Evolutionary conservation across 441 rosid genomes (phyloP).

Genomic region (Cnidoscolus chayamansa): DNA sequence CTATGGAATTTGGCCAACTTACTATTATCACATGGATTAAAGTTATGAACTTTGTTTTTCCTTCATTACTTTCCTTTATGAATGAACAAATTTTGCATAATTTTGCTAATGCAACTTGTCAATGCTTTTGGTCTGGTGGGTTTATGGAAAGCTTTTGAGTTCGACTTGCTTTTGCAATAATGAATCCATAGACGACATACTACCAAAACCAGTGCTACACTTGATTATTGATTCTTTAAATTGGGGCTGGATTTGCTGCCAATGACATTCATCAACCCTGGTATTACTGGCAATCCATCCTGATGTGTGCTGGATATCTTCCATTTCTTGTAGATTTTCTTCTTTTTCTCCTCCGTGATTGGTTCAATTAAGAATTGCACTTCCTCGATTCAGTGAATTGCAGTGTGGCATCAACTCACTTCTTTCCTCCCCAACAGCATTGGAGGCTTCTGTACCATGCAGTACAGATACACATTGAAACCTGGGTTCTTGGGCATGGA

Average conservation of each 20-base stretch:
- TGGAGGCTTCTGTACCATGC: too few relatives aligned
- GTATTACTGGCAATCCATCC: too few relatives aligned
- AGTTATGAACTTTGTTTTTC: not conserved
- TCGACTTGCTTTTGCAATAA: not conserved
- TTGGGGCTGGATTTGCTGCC: not conserved
- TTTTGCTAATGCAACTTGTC: too few relatives aligned
- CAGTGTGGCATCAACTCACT: conserved; percentile 20
- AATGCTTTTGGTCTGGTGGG: too few relatives aligned
- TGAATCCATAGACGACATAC: too few relatives aligned
- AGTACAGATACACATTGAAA: conserved; percentile 70
- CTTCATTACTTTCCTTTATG: not conserved
- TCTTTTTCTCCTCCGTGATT: conserved; percentile 46
- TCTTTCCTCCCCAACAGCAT: too few relatives aligned
- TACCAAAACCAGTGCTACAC: too few relatives aligned
- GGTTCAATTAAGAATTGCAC: conserved; percentile 61
- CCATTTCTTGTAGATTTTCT: conserved; percentile 36
- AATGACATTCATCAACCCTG: too few relatives aligned
- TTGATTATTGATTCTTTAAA: too few relatives aligned
- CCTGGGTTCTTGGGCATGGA: conserved; percentile 78
- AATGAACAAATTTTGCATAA: not conserved
- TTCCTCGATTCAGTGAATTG: conserved; percentile 70
- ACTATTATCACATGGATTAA: not conserved
- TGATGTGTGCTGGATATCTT: conserved; percentile 36
- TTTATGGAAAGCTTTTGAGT: not conserved
- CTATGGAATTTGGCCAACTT: not conserved